Base-by-base conservation (phyloP, 805 yeast species). In the Schizosaccharomyces cryophilus region DNA sequence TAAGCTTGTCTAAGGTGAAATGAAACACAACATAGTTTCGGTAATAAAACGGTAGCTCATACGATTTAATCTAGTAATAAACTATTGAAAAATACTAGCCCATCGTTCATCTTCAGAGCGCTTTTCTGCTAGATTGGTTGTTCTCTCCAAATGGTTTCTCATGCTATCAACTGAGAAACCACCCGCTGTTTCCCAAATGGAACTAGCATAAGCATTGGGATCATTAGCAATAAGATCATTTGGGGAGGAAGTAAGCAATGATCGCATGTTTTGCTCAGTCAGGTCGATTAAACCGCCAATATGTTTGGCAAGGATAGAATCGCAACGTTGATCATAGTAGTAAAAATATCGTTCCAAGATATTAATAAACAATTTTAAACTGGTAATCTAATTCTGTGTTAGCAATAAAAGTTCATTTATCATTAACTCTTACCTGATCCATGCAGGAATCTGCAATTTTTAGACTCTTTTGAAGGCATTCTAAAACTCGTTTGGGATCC, bases 361-460 rank as follows among this genome's bases (percentile, higher is more conserved):
- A 72, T 93, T 97, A 56, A 90, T 83, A 73, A 90, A 89, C n/a
- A 51, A 17, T 29, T 51, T 51, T 17, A 29, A 5, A 35, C 56
- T 51, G 35, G 56, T 51, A 45, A 45, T n/a, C 51, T 45, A n/a
- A n/a, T 1, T 19, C 21, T 61, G 93, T 75, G 71, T 87, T 90
- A 62, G 85, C 74, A 42, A 87, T 84, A 58, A 35, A 35, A 2
- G 40, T 11, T 4, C 40, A 35, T 35, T 35, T 5, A 7, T 35
- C 15, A 35, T 35, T 6, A 6, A 9, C 3, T 15, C 81, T 83
- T 54, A 75, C 78, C 60, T 73, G 74, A 68, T 90, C 97, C 82
- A 89, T 83, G 62, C 93, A 85, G n/a, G 93, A 84, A 69, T 93
- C 97, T 0, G 96, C 95, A 6, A 87, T 87, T 56, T 96, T 76